phyloP scores from a whole-genome alignment of 2,329 filamentous ascomycete species.

The Colletotrichum acutatum region DNA sequence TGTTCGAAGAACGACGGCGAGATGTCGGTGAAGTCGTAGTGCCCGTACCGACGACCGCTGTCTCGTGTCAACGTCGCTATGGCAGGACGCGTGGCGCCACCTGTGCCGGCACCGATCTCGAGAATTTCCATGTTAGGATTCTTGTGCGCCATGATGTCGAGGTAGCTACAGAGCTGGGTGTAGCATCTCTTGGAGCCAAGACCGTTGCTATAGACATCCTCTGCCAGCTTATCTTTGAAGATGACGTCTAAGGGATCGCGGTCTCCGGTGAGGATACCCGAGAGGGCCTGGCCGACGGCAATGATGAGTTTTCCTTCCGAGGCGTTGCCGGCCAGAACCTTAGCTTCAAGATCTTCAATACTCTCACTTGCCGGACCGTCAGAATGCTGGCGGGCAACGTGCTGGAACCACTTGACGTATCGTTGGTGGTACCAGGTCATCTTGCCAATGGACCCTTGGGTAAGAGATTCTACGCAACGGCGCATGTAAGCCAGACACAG shows the following conservation, averaged over 20 bases:
- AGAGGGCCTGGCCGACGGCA: constrained; percentile 39
- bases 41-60: constrained; percentile 23
- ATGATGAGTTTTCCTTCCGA: constrained; percentile 38
- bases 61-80: constrained; percentile 36
- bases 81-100: constrained; percentile 42
- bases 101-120: constrained; percentile 51
- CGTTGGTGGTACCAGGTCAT: constrained; percentile 30
- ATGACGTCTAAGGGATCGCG: constrained; percentile 44
- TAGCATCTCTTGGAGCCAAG: constrained; percentile 37
- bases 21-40: constrained; percentile 53
- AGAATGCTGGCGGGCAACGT: constrained; percentile 5
- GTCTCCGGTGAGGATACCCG: constrained; percentile 39
- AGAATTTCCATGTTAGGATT: constrained; percentile 47
- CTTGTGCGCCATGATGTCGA: constrained; percentile 42
- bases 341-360: constrained; percentile 29
- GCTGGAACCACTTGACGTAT: constrained; percentile 36
- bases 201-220: constrained; percentile 39
- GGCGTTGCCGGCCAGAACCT: constrained; percentile 22
- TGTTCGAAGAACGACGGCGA: constrained; percentile 50
- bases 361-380: neutral
- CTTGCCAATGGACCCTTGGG: neutral
- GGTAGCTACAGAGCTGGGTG: constrained; percentile 37
- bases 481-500: constrained; percentile 32
- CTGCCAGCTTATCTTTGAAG: constrained; percentile 41
- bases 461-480: neutral